Base-by-base conservation (phyloP, 2,329 filamentous ascomycete species). In the Scolecobasidium constrictum region DNA sequence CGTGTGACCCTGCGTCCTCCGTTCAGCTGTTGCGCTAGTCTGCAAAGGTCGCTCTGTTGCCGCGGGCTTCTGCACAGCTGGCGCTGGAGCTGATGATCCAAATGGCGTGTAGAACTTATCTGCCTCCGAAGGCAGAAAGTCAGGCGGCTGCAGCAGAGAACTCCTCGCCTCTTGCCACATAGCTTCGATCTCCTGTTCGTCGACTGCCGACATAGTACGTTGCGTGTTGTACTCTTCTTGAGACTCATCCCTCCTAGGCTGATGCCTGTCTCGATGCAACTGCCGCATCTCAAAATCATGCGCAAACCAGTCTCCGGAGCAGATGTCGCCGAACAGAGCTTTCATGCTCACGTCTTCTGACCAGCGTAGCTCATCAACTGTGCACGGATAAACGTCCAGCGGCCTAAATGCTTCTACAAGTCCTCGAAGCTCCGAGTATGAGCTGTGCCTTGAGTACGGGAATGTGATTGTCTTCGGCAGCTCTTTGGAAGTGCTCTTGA, bases 371-470 rank as follows among this genome's bases (percentile, higher is more conserved):
- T 71, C 61, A 47, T 86, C 72, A 2, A 69, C 62, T 0, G 86
- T 94, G 54, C 87, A 94, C 0, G 88, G 86, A 66, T 82, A 83
- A 2, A 95, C 67, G 52, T 95, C 86, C 36, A 64, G 75, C 0
- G 87, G 87, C 20, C 65, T 73, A 51, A 95, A 83, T 0, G 69
- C 67, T 3, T 67, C 57, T 1, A 94, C 68, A 1, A 95, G 64
- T 42, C 77, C 63, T 48, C 85, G 82, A 3, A 94, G 71, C 56
- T 95, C 90, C 0, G 69, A 65, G 47, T 92, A 90, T 0, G 86
- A 94, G 0, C 90, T 93, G 59, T 96, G 90, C 1, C 90, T 75
- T 1, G 90, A 90, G 55, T 88, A 95, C 0, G 88, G 85, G 50
- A 94, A 95, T 16, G 65, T 69, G 18, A 63, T 62, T 0, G 34